Evolutionary conservation across 805 yeast species (phyloP), one percentile per base, ranked within the genome.

Genomic region (Schwanniomyces pseudopolymorphus): DNA sequence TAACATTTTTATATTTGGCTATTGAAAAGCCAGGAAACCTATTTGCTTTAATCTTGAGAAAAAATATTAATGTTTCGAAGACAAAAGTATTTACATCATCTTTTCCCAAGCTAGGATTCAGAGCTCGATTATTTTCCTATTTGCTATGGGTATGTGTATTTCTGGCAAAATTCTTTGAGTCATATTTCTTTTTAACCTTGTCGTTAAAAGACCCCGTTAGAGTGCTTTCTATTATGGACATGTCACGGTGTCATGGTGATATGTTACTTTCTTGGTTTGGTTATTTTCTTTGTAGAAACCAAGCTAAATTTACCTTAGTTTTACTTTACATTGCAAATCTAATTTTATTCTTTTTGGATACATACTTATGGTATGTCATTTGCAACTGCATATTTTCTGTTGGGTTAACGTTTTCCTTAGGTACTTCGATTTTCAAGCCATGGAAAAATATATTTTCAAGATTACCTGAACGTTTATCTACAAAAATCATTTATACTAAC

Each of bases 331-430:
- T 61, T 8, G 57, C 69, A 0, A 61, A 67, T 46, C 53, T 69
- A 44, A 57, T 66, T 13, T 51, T 69, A n/a, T 69, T 68, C 46
- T 67, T 69, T 47, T 56, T 69, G 5, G 74, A 69, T 46, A 67
- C 74, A 4, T 69, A 69, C 40, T 57, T 68, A n/a, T 69, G 74
- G 74, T 69, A 69, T 52, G 58, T 68, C 27, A 61, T 69, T 33
- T 59, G 67, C 54, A 68, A 66, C 49, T 65, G 72, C 43, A 38
- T 67, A 4, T 65, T 69, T 47, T 66, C 72, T 5, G 59, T 66
- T 4, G 57, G 54, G 1, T 50, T 68, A 20, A 64, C 72, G 13
- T 64, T 63, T 49, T 56, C 65, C 6, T 47, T 54, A 3, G 72
- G 72, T 0, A 57, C 60, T 7, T 66, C 73, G 6, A 59, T 68